Percentiles rank a stretch among this genome's conserved stretches.
Evolutionary conservation across 2,329 filamentous ascomycete genomes (phyloP).

Genomic region (Fusarium chuoi): DNA sequence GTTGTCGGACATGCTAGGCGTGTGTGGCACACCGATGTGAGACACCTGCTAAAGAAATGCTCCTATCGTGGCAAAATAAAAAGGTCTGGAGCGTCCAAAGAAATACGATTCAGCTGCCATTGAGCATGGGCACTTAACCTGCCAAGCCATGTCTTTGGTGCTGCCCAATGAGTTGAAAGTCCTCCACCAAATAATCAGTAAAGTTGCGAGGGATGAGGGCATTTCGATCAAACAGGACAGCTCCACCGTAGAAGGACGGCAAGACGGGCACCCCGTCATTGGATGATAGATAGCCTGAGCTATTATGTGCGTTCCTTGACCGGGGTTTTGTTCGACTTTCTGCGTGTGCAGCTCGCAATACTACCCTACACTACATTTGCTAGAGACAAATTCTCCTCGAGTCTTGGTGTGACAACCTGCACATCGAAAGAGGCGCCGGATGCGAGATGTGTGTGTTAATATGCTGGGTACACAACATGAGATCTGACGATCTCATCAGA

Average conservation of each 20-base stretch:
- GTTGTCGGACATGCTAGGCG: slow-evolving; percentile 31
- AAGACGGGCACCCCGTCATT: slow-evolving; percentile 4
- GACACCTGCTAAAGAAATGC: slow-evolving; percentile 30
- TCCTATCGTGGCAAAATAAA: slow-evolving; percentile 24
- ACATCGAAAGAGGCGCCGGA: slow-evolving; percentile 35
- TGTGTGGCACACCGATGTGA: slow-evolving; percentile 39
- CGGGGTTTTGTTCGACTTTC: background rate
- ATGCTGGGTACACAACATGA: slow-evolving; percentile 14
- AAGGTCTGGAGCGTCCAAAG: slow-evolving; percentile 31
- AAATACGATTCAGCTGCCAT: slow-evolving; percentile 10
- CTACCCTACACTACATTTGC: slow-evolving; percentile 16
- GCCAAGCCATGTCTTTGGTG: slow-evolving; percentile 3
- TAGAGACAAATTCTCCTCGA: slow-evolving; percentile 25
- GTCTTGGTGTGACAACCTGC: slow-evolving; percentile 10
- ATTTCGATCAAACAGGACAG: background rate
- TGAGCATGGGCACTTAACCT: background rate
- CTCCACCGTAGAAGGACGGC: background rate
- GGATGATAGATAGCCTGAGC: slow-evolving; percentile 6
- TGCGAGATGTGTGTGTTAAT: slow-evolving; percentile 27
- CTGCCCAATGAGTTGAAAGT: background rate
- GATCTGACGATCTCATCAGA: background rate
- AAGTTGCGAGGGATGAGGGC: background rate
- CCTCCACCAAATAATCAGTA: background rate
- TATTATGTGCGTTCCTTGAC: background rate
- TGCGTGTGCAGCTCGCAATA: background rate